Evolutionary conservation across 2,329 filamentous ascomycete species (phyloP), one percentile per base, ranked within the genome.

Genomic region (Macrophomina tecta): DNA sequence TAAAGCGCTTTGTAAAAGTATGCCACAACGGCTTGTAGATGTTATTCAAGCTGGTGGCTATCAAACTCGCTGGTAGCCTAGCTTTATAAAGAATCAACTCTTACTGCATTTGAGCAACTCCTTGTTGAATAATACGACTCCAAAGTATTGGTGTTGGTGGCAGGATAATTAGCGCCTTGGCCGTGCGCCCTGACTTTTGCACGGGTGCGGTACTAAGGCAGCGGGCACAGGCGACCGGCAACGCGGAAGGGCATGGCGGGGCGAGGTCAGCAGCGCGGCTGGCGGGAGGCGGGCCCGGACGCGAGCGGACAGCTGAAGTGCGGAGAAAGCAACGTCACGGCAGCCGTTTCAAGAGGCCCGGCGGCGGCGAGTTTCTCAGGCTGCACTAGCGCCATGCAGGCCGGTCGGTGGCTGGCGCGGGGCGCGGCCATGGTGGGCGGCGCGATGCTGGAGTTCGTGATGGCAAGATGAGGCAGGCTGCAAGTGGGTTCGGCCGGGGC

Each of bases 211-310:
- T n/a, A n/a, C n/a, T 16, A 8, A 30, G 6, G 9, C 11, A n/a
- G 18, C 52, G 52, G 52, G 9, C 30, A 8, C 16, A 58, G 40
- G 55, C 36, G 55, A 45, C 32, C 23, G 23, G 23, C 23, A 23
- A 1, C 28, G 5, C 6, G 48, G 12, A 4, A 38, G 23, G 40
- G 42, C 30, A n/a, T 14, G 45, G 32, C 28, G n/a, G 30, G 30
- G 32, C 30, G 40, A 32, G 42, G 55, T 9, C 32, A 30, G 49
- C 16, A 14, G 52, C 38, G 52, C 36, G 52, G 52, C 52, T 55
- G 34, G 58, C 58, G 58, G 56, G 58, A 36, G 58, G 58, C 32
- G 28, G 58, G n/a, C 42, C 42, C 58, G 58, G 28, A 48, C 42
- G 38, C 58, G 58, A 62, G 18, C 42, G 5, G 42, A 9, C 12